Base-by-base conservation (phyloP, 2,329 filamentous ascomycete genomes). In the Aspergillus ochraceus region DNA sequence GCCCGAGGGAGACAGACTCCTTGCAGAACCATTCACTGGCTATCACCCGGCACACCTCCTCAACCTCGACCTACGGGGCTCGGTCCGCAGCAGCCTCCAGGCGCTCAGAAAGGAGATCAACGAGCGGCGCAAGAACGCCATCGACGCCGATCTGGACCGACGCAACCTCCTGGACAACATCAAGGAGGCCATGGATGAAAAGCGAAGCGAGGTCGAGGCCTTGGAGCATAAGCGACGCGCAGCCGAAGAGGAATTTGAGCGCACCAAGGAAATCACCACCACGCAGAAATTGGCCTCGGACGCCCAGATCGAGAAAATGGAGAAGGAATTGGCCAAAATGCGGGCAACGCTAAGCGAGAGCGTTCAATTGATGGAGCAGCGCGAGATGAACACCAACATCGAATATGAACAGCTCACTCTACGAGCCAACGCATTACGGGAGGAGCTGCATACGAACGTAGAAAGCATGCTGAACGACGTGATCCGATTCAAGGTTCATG, bases 401-500 rank as follows among this genome's bases (percentile, higher is more conserved):
- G 93, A 98, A 71, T 96, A 97, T 72, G 94, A 98, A 73, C 92
- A 97, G 73, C 81, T 98, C 52, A 92, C 90, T n/a, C 85, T 96
- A 57, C 86, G 88, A 32, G 91, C 91, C 52, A 91, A 91, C 64
- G 81, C 91, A 0, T 83, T 98, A 24, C 87, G 95, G n/a, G 95
- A 99, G 75, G 93, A 98, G 74, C 83, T 99, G n/a, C 95, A 99
- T 76, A 97, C 92, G 0, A 93, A 97, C 75, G 91, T 97, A 69
- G 95, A 97, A 79, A 89, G 88, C 69, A 96, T 98, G 86, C 81
- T 99, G 61, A 96, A 97, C 78, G 93, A 98, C 73, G 90, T 97
- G 63, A 96, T 98, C 80, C 93, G 96, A 71, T 98, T 99, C 86
- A 99, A 99, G 80, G 91, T 99, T 65, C 93, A 98, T 71, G 84